Evolutionary conservation across 306 rosid species (phyloP), one percentile per base, ranked within the genome.

Genomic region (Vicia sativa): DNA sequence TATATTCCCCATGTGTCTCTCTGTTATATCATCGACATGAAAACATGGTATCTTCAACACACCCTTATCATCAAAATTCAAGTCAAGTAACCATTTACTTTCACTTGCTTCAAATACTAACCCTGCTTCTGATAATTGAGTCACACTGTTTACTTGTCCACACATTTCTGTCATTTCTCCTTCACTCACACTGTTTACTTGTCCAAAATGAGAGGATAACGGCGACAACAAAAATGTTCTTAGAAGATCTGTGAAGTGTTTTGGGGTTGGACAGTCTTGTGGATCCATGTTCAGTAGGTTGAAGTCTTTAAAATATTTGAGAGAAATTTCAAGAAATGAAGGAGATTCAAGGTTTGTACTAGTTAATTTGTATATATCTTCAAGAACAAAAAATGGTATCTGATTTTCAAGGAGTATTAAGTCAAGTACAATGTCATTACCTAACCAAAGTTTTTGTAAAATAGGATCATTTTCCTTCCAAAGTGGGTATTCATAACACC

Each of bases 31-130:
- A 38, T 39, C 0, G 14, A 70, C 21, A 28, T 11, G 11, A 23
- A 78, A 35, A 6, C 56, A 15, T 1, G 86, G 86, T 67, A 83
- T 83, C 42, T 50, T 38, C 31, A 83, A 53, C n/a, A 28, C 62
- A 35, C 80, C 75, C 5, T 71, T 15, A 0, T 9, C 3, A 53
- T 44, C 53, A 46, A 63, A 86, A 1, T 14, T 9, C 19, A 55
- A 39, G 34, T 74, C 80, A 45, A 80, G 69, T 13, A 79, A 21
- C 1, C 23, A 21, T 21, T 21, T 21, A 21, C 23, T 21, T 21
- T 21, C 23, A 21, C 23, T 21, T 29, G 8, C 65, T 25, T 49
- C 7, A 13, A 82, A 75, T 64, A 75, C 78, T 1, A 86, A 68
- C 7, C 82, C 82, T 4, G 84, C 84, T 15, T 29, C 53, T n/a